A percentile compares a stretch with the other conserved stretches of the same genome.
Conservation (phyloP, 805 yeast species). For the Schwanniomyces polymorphus region DNA sequence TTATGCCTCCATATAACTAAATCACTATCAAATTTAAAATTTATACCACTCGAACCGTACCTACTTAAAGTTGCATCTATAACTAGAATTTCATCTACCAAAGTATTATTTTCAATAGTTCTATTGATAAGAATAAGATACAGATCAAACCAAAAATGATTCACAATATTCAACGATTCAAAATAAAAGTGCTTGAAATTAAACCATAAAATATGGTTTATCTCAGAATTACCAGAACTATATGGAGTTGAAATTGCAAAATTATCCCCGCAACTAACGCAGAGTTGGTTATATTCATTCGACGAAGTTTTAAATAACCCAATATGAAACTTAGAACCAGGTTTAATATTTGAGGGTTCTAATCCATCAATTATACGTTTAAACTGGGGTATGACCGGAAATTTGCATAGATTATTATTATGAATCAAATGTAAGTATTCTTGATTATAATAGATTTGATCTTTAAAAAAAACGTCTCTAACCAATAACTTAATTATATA, state of each 20-base stretch:
- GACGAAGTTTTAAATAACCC: slow-evolving; percentile 22
- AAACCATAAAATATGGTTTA: slow-evolving; percentile 40
- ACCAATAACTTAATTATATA: slow-evolving; percentile 20
- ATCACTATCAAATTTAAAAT: slow-evolving; percentile 37
- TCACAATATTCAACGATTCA: slow-evolving; percentile 32
- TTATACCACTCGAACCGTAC: slow-evolving; percentile 31
- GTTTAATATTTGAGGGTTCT: slow-evolving; percentile 20
- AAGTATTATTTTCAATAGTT: slow-evolving; percentile 3
- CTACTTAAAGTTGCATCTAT: slow-evolving; percentile 29
- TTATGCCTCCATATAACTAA: slow-evolving; percentile 39
- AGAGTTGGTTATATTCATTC: slow-evolving; percentile 24
- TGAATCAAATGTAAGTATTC: slow-evolving; percentile 25
- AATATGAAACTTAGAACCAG: slow-evolving; percentile 12
- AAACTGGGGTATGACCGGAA: slow-evolving; percentile 31
- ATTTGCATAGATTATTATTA: slow-evolving; percentile 17
- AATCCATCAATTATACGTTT: slow-evolving; percentile 22
- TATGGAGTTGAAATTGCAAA: slow-evolving; percentile 31
- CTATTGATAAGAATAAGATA: slow-evolving; percentile 35
- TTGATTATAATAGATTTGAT: slow-evolving; percentile 20
- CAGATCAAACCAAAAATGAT: slow-evolving; percentile 36
- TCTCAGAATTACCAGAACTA: slow-evolving; percentile 14
- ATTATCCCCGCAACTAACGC: slow-evolving; percentile 27
- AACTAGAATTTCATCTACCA: slow-evolving; percentile 37
- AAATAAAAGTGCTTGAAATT: slow-evolving; percentile 32
- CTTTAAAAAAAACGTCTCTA: background rate